Evolutionary conservation across 306 rosid genomes (phyloP), one percentile per base, ranked within the genome.

Genomic region (Casuarina glauca): DNA sequence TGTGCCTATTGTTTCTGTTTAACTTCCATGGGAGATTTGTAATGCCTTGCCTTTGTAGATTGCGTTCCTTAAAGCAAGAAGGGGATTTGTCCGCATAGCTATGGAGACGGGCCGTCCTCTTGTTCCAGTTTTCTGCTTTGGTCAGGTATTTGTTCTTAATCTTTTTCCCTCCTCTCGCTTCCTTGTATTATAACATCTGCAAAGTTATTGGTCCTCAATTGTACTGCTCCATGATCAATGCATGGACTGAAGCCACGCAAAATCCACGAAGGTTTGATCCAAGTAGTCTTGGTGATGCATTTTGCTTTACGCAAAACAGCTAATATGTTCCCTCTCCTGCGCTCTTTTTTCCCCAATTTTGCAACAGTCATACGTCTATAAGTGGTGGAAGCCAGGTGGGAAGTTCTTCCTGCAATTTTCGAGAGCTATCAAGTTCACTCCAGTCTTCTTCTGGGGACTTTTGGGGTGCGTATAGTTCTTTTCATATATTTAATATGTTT

Each of bases 101-200:
- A 80, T 94, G 87, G 90, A 87, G 88, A 84, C 62, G 79, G 98
- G 98, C 43, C 67, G 20, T n/a, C 95, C 98, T 51, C 74, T 92
- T 81, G 98, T 94, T 86, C 98, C 98, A 43, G 88, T 88, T 83
- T 94, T 92, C 86, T 90, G 97, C 86, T 94, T 92, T 67, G 98
- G 98, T 50, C 97, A 94, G 97, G 98, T 94, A 84, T 54, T 53
- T 67, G 43, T 55, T 76, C 49, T 48, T 55, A 35, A 61, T 26
- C 5, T 38, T 20, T 20, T 80, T 43, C 4, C 16, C 20, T 16
- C 79, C 53, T 54, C 68, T 43, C 70, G 0, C 32, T 2, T 60
- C 26, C 69, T 39, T 19, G 54, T 10, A 64, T 74, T n/a, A 48
- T 17, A 35, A 66, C 55, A 70, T 81, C 74, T 48, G 20, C 26